Percentiles rank a stretch among this genome's conserved stretches.
Evolutionary conservation across 2,329 filamentous ascomycete genomes (phyloP).

Genomic region (Sphaerostilbella broomeana): DNA sequence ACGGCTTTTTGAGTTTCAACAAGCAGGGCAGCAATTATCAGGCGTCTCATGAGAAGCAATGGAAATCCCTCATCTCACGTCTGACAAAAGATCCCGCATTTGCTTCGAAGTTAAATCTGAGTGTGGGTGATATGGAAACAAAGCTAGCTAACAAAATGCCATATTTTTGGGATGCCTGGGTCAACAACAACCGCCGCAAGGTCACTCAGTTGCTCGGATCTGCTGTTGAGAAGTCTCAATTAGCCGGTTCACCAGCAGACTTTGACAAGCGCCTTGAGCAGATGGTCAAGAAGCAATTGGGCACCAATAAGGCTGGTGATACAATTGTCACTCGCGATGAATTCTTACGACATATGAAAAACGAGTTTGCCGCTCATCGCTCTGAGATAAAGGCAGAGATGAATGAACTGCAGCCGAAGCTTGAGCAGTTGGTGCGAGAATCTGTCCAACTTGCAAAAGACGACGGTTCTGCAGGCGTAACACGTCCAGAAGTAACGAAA

Average conservation of each 20-base stretch:
- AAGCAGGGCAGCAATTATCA: slow-evolving; percentile 31
- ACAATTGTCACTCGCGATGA: slow-evolving; percentile 41
- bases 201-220: slow-evolving; percentile 27
- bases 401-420: slow-evolving; percentile 27
- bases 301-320: slow-evolving; percentile 25
- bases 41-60: slow-evolving; percentile 40
- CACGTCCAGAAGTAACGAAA: slow-evolving; percentile 33
- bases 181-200: slow-evolving; percentile 42
- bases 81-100: slow-evolving; percentile 31
- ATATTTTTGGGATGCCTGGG: slow-evolving; percentile 46
- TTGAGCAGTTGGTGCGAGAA: slow-evolving; percentile 29
- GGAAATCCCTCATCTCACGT: slow-evolving; percentile 38
- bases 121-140: slow-evolving; percentile 21
- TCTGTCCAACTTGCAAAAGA: slow-evolving; percentile 23
- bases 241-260: slow-evolving; percentile 27
- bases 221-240: slow-evolving; percentile 29
- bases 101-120: slow-evolving; percentile 21
- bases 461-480: slow-evolving; percentile 27
- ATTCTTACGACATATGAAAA: slow-evolving; percentile 39
- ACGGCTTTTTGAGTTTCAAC: slow-evolving; percentile 41
- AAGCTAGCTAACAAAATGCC: slow-evolving; percentile 27
- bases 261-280: slow-evolving; percentile 31
- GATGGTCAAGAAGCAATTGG: slow-evolving; percentile 32
- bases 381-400: slow-evolving; percentile 36
- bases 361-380: slow-evolving; percentile 33